Evolutionary conservation across 176 grass and related monocot genomes (phyloP).

Genomic region (Rhynchospora tenuis): DNA sequence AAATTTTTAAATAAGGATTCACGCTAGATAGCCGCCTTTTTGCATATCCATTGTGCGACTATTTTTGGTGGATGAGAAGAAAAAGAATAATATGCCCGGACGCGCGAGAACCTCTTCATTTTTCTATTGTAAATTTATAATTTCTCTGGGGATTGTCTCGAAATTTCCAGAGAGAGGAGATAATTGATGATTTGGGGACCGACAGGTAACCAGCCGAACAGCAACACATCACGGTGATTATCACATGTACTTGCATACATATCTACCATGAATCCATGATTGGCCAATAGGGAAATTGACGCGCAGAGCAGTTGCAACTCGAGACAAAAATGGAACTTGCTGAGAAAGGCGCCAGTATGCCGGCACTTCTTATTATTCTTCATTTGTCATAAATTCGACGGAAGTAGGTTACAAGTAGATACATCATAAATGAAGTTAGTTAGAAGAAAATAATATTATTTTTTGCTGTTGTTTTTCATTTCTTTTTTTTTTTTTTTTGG

Average conservation of each 20-base stretch:
- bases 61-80: no score
- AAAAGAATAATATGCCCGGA: no score
- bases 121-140: no score
- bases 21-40: no score
- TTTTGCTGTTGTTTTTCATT: neutral
- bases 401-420: neutral
- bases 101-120: no score
- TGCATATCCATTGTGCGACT: no score
- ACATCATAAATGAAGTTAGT: conserved; percentile 15
- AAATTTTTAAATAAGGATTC: no score
- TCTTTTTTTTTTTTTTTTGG: neutral
- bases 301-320: neutral
- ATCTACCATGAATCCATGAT: neutral
- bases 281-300: neutral
- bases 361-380: no score
- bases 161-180: neutral
- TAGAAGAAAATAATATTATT: neutral
- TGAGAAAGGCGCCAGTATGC: neutral
- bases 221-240: neutral
- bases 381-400: neutral
- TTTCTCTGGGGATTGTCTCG: no score
- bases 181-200: neutral
- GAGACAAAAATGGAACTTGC: neutral
- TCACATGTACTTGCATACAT: neutral
- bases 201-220: neutral